These are phyloP conservation scores for Mycena haematopus DNA, from an alignment of 768 basidiomycete species.

Conservation along the genomic window DNA sequence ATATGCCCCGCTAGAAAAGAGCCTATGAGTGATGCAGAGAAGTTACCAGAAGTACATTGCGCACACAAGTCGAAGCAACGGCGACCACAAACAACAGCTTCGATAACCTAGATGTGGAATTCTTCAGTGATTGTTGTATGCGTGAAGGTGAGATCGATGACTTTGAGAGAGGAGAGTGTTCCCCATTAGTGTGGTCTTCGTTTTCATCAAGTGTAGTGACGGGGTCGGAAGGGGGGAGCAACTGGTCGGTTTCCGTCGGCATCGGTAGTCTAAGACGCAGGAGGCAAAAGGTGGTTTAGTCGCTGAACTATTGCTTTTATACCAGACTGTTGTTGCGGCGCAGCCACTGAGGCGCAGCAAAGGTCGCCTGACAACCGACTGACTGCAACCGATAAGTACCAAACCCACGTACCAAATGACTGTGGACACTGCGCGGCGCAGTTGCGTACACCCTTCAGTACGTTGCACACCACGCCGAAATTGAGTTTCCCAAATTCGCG, in stretches of 20 bases:
- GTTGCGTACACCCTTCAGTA: too few species aligned
- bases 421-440: too few species aligned
- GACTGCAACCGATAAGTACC: too few species aligned
- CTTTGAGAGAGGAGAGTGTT: not conserved
- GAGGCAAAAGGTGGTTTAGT: not conserved
- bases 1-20: conserved; percentile 7
- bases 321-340: not conserved
- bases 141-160: not conserved
- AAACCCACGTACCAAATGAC: too few species aligned
- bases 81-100: conserved; percentile 11
- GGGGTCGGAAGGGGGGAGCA: not conserved
- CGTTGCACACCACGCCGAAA: too few species aligned
- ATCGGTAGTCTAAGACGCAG: not conserved
- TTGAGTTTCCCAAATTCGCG: too few species aligned
- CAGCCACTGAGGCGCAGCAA: too few species aligned
- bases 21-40: not conserved
- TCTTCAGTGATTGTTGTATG: too few species aligned
- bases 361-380: too few species aligned
- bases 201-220: too few species aligned
- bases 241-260: conserved; percentile 2
- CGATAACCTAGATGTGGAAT: not conserved
- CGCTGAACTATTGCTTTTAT: not conserved
- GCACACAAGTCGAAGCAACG: conserved; percentile 17
- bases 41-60: not conserved
- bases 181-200: too few species aligned